A percentile compares a stretch with the other conserved stretches of the same genome.
These are phyloP conservation scores for Botryobasidium botryosum DNA, from an alignment of 768 basidiomycete species.

Conservation along the genomic window DNA sequence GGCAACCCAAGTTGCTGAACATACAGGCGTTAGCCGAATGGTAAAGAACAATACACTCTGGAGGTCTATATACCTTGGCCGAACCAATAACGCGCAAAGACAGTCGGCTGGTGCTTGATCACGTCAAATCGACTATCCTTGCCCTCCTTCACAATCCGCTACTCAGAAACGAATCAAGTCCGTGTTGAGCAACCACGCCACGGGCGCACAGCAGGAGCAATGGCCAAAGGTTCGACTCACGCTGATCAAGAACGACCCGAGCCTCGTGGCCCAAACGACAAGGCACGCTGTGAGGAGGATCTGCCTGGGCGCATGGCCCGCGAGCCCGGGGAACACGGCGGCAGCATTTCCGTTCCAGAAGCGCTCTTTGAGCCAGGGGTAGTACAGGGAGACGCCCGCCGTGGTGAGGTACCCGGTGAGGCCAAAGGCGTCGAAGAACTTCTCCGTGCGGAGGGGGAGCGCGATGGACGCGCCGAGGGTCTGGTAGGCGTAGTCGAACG, in stretches of 20 bases:
- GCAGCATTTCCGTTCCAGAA: slow-evolving; percentile 25
- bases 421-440: slow-evolving; percentile 50
- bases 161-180: background rate
- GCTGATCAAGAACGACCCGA: slow-evolving; percentile 41
- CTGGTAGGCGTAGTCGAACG: too few relatives aligned
- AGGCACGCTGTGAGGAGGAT: slow-evolving; percentile 39
- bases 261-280: slow-evolving; percentile 41
- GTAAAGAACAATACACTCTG: background rate
- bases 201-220: background rate
- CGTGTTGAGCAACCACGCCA: background rate
- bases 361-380: slow-evolving; percentile 35
- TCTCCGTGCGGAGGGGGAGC: slow-evolving; percentile 28
- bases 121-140: slow-evolving; percentile 51
- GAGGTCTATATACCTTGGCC: slow-evolving; percentile 30
- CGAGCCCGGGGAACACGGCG: slow-evolving; percentile 26
- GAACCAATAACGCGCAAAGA: slow-evolving; percentile 45
- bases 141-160: slow-evolving; percentile 27
- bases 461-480: too few relatives aligned
- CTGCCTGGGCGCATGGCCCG: slow-evolving; percentile 26
- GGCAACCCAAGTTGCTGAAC: slow-evolving; percentile 44
- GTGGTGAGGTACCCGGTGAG: slow-evolving; percentile 48
- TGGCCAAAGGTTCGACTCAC: slow-evolving; percentile 21
- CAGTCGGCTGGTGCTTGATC: slow-evolving; percentile 30
- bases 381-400: slow-evolving; percentile 43
- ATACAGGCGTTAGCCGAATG: slow-evolving; percentile 14